Evolutionary conservation across 768 basidiomycete species (phyloP).

Genomic region (Chlorophyllum brunneum): DNA sequence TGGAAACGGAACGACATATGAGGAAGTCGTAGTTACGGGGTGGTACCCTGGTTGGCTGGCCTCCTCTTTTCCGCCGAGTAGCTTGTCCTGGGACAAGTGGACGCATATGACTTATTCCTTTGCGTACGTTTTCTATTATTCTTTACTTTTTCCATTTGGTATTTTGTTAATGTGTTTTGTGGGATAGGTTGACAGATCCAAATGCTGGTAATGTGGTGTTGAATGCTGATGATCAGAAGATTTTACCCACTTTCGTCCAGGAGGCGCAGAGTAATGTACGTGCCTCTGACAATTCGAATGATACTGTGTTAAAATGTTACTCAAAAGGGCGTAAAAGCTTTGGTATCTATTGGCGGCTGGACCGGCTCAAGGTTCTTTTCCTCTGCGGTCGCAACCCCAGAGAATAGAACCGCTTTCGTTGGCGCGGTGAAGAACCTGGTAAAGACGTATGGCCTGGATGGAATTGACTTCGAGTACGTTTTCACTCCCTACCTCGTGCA

Average conservation of each 20-base stretch:
- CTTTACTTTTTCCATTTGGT: background rate
- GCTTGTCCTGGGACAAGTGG: slow-evolving; percentile 55
- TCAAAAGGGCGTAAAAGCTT: slow-evolving; percentile 48
- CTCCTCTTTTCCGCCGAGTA: slow-evolving; percentile 21
- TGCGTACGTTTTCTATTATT: slow-evolving; percentile 30
- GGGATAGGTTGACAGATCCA: slow-evolving; percentile 27
- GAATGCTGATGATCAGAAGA: slow-evolving; percentile 32
- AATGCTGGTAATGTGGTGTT: slow-evolving; percentile 26
- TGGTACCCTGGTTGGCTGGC: slow-evolving; percentile 9
- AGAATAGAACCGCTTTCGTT: slow-evolving; percentile 56
- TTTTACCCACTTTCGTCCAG: slow-evolving; percentile 52
- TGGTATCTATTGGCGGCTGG: slow-evolving; percentile 70
- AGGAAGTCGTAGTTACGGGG: slow-evolving; percentile 1
- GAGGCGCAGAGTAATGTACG: slow-evolving; percentile 36
- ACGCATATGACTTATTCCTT: slow-evolving; percentile 44
- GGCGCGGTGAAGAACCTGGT: slow-evolving; percentile 45
- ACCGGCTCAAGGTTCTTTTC: slow-evolving; percentile 59
- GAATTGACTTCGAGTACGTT: slow-evolving; percentile 49
- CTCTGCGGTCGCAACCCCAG: slow-evolving; percentile 45
- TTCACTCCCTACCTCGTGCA: background rate
- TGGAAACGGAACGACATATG: background rate
- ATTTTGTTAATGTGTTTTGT: background rate
- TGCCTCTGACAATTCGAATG: background rate
- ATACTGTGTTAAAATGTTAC: background rate
- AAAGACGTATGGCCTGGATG: slow-evolving; percentile 46